Base-by-base conservation (phyloP, 164 flowering plant species). In the Nymphaea thermarum region DNA sequence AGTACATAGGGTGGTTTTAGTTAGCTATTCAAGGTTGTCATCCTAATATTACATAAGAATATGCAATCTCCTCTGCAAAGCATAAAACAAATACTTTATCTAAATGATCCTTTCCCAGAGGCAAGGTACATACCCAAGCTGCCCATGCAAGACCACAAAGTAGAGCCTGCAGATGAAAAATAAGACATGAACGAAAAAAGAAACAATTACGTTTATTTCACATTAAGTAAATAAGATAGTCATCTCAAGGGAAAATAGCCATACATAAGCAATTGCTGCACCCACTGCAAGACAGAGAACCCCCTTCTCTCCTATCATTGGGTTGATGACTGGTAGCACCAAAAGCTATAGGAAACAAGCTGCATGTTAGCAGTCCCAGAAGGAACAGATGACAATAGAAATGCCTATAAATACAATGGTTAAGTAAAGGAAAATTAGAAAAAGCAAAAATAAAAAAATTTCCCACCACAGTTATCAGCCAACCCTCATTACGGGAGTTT, bases 71-170 rank as follows among this genome's bases (percentile, higher is more conserved):
- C 11, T 0, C 7, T 47, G 36, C 4, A 12, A 47, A 47, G 55
- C 55, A 47, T 47, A 47, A 47, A 47, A 47, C 2, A 2, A 47
- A 12, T 47, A 12, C 55, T 47, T 47, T 47, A 12, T 47, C 55
- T 12, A 47, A 47, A 47, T 47, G 4, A 47, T 12, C 2, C 55
- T 6, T 47, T 47, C 55, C 7, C 11, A 47, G 6, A 7, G 11
- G 55, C 12, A 6, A 42, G 66, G 65, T 73, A 80, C 86, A 62
- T 84, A 91, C 97, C 97, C 97, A 91, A 55, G 90, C 75, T 60
- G 95, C 93, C 97, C 97, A 87, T 10, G 97, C 97, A 71, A 91
- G 77, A 53, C 97, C 93, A 76, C 87, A 84, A 66, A 91, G 78
- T 72, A 86, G 43, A 66, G 84, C 95, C 97, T 91, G 86, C 62